Evolutionary conservation across 495 filamentous ascomycete genomes (phyloP).

Genomic region (Xylaria sp.): DNA sequence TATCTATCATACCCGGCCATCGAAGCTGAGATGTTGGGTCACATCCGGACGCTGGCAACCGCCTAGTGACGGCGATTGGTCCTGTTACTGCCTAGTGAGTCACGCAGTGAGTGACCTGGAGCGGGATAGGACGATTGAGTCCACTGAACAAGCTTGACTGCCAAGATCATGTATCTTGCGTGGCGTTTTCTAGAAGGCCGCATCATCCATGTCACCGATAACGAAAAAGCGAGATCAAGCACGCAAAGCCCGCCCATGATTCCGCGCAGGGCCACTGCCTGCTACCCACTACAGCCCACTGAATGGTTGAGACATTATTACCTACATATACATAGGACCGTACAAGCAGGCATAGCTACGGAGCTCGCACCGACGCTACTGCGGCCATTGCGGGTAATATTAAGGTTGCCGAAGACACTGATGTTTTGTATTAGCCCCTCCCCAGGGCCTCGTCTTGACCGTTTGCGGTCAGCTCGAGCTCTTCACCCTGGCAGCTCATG

Average conservation of each 20-base stretch:
- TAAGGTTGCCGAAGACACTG: conserved; percentile 25
- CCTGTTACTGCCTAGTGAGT: conserved; percentile 21
- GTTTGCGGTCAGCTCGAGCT: conserved; percentile 17
- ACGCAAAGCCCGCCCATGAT: conserved; percentile 10
- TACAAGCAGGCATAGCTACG: background rate
- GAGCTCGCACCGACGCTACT: conserved; percentile 21
- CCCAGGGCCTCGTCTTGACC: background rate
- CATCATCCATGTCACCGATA: conserved; percentile 25
- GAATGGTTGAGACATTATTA: conserved; percentile 12
- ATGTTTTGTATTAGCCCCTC: conserved; percentile 8
- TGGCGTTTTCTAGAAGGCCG: conserved; percentile 27
- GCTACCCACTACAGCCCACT: background rate
- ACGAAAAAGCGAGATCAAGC: conserved; percentile 22
- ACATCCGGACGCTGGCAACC: conserved; percentile 27
- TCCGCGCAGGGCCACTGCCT: conserved; percentile 10
- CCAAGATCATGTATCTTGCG: conserved; percentile 13
- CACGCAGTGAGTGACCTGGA: conserved; percentile 11
- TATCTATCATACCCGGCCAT: conserved; percentile 18
- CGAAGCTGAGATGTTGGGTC: conserved; percentile 24
- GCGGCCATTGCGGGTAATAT: conserved; percentile 23
- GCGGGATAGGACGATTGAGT: background rate
- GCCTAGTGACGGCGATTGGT: conserved; percentile 19
- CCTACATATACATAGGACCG: background rate
- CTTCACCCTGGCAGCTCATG: conserved; percentile 12
- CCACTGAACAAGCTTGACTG: conserved; percentile 26